phyloP scores from a whole-genome alignment of 2,329 filamentous ascomycete species.

The Neonectria magnoliae region DNA sequence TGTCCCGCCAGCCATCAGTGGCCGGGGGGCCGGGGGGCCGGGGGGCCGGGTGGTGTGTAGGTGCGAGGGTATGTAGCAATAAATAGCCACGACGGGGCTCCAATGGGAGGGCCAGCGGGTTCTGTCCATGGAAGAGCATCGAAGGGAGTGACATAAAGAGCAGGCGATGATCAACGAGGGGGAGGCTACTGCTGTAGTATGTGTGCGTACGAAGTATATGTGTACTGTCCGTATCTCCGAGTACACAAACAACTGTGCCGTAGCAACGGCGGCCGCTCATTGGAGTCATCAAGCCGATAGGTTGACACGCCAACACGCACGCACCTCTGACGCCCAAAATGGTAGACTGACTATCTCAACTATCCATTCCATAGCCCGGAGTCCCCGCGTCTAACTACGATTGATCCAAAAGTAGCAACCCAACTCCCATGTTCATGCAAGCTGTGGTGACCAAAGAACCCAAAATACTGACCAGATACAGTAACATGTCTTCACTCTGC shows the following conservation, averaged over 20 bases:
- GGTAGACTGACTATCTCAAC: too few species aligned
- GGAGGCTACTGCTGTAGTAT: background rate
- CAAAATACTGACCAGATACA: background rate
- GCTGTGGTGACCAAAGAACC: slow-evolving; percentile 10
- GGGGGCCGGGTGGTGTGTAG: background rate
- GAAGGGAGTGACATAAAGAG: background rate
- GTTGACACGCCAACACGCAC: background rate
- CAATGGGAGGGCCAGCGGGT: background rate
- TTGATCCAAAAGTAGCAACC: slow-evolving; percentile 1
- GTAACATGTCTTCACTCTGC: slow-evolving; percentile 48
- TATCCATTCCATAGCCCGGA: too few species aligned
- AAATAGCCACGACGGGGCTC: background rate
- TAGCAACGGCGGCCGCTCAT: slow-evolving; percentile 1
- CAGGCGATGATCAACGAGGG: background rate
- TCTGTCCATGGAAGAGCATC: background rate
- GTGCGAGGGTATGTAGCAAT: background rate
- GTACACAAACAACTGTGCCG: background rate
- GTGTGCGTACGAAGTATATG: too few species aligned
- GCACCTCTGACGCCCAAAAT: background rate
- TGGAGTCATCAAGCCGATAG: slow-evolving; percentile 9
- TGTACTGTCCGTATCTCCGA: background rate
- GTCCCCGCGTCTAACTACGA: background rate
- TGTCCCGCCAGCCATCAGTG: background rate
- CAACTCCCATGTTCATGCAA: slow-evolving; percentile 2
- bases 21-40: too few species aligned